Evolutionary conservation across 352 stramenopile genomes (phyloP).

Genomic region (Pythium monospermum): DNA sequence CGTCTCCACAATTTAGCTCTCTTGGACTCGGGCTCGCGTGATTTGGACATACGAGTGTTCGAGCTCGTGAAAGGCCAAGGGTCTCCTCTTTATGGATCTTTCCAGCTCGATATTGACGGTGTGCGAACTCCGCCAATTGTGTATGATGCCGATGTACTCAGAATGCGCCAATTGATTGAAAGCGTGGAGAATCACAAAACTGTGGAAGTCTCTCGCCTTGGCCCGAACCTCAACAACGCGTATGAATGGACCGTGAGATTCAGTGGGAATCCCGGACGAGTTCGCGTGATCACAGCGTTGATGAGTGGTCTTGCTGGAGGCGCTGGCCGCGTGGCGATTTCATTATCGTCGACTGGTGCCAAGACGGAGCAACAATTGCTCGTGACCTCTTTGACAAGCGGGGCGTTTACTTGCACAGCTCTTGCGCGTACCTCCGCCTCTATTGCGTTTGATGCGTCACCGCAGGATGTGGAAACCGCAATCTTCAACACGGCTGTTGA

Average conservation of each 20-base stretch:
- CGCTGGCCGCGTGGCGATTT: conserved; percentile 19
- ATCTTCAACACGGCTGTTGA: conserved; percentile 14
- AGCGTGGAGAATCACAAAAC: conserved; percentile 5
- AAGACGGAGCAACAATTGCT: conserved; percentile 44
- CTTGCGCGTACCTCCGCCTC: conserved; percentile 1
- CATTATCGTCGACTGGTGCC: conserved; percentile 17
- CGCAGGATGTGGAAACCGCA: conserved; percentile 15
- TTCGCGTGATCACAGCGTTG: conserved; percentile 22
- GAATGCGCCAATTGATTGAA: conserved; percentile 23
- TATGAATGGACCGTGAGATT: conserved; percentile 42
- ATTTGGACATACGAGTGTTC: conserved; percentile 34
- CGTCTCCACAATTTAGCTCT: conserved; percentile 38
- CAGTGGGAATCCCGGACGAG: conserved; percentile 25
- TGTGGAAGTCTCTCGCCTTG: conserved; percentile 22
- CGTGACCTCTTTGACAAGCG: conserved; percentile 29
- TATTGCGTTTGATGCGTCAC: conserved; percentile 30
- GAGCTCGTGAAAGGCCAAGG: conserved; percentile 46
- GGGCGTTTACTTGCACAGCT: conserved; percentile 30
- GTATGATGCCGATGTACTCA: conserved; percentile 32
- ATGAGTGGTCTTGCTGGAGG: conserved; percentile 22
- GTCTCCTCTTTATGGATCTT: conserved; percentile 32
- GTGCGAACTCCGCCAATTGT: conserved; percentile 15
- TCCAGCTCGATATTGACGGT: conserved; percentile 39
- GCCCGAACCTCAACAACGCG: conserved; percentile 38
- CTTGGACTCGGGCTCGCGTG: conserved; percentile 34